phyloP scores from a whole-genome alignment of 1,139 yeast genomes.

The Diutina scorzettiae region DNA sequence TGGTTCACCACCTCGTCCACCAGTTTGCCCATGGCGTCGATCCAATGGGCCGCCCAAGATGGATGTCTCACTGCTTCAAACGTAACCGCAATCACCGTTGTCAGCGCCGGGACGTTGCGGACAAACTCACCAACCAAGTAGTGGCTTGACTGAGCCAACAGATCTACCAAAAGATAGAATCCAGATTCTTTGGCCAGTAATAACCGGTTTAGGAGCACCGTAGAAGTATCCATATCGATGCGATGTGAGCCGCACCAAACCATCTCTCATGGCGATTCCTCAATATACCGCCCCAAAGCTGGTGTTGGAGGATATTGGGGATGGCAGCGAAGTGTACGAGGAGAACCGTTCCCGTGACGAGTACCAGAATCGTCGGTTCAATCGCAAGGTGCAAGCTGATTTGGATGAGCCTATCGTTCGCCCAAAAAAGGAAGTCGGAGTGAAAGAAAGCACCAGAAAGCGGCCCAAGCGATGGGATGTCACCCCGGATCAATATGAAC shows the following conservation, averaged over 20 bases:
- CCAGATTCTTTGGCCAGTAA: conserved; percentile 39
- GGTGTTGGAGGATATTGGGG: neutral
- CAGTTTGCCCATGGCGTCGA: conserved; percentile 30
- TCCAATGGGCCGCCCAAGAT: conserved; percentile 31
- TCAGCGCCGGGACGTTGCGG: conserved; percentile 20
- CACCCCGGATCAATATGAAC: conserved; percentile 21
- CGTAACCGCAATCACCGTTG: conserved; percentile 36
- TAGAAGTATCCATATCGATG: conserved; percentile 1
- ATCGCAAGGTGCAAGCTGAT: no score
- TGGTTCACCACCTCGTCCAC: conserved; percentile 14
- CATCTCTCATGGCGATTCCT: neutral
- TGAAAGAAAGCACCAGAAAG: no score
- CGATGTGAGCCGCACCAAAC: neutral
- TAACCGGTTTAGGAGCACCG: neutral
- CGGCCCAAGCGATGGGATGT: conserved; percentile 20
- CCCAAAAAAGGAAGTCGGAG: no score
- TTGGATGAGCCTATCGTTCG: no score
- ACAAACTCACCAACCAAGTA: conserved; percentile 46
- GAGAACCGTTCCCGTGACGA: no score
- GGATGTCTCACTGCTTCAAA: conserved; percentile 52
- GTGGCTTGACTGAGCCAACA: conserved; percentile 55
- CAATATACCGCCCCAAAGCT: neutral
- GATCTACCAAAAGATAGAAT: conserved; percentile 55
- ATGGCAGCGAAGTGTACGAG: no score
- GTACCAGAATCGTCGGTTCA: no score